Evolutionary conservation across 208 protist genomes (phyloP), one percentile per base, ranked within the genome.

Genomic region (Crithidia bombi): DNA sequence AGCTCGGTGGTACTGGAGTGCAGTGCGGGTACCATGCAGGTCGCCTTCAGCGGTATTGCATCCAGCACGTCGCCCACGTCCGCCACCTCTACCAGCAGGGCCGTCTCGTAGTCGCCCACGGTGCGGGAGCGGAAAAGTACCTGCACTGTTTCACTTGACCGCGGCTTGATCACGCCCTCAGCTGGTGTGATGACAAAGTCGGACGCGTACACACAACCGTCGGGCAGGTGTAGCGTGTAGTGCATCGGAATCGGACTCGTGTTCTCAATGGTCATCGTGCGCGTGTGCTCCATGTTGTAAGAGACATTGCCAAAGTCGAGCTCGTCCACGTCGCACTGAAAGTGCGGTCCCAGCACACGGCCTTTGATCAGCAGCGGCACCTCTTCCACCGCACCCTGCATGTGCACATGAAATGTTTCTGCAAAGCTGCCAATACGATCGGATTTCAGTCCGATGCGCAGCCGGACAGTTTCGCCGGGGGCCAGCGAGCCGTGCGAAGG

Each of bases 161-260:
- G 65, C 12, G 96, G 90, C 36, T 70, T 64, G 49, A 98, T 86
- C 23, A 73, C 65, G 25, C 94, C 93, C 1, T 61, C 68, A n/a
- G 79, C 51, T 0, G 96, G 96, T 1, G 77, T 72, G 43, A 97
- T 78, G 11, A 76, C 78, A 58, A 98, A 97, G 49, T 96, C 79
- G 2, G 65, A 47, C 49, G 85, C 69, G 30, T 79, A 67, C 0
- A 71, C 43, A 54, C 79, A 85, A 23, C 83, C 80, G 39, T 91
- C 75, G 2, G 92, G 82, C 23, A 98, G 70, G 51, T 81, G 87
- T 32, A 98, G 78, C 28, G 47, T 44, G 82, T 92, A 98, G 32
- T 85, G 68, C 83, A 99, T 97, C 17, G 96, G 94, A 30, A 98
- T 93, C 12, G 97, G 91, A 44, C 95, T 97, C 21, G 96, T 98